These are phyloP conservation scores for Chaetomiaceae sp. DNA, from an alignment of 2,329 filamentous ascomycete species.

Conservation along the genomic window DNA sequence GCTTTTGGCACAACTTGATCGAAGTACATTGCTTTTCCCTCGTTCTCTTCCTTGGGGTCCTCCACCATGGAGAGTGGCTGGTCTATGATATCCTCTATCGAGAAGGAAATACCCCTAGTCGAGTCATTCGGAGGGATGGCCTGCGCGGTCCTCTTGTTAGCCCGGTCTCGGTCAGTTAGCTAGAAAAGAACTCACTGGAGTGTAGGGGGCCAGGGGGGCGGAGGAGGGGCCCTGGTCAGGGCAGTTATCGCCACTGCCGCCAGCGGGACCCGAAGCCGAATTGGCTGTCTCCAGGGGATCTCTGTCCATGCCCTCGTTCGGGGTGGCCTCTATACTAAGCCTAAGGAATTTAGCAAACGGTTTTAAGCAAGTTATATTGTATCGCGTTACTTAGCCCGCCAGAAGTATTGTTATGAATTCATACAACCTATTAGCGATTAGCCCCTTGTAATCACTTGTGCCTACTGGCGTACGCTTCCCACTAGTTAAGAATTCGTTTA, in stretches of 20 bases:
- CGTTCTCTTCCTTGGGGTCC: too few relatives aligned
- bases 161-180: not conserved
- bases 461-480: not conserved
- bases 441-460: not conserved
- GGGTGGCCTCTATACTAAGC: not conserved
- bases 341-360: not conserved
- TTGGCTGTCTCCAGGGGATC: too few relatives aligned
- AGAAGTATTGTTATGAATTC: not conserved
- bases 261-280: too few relatives aligned
- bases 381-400: not conserved
- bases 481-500: not conserved
- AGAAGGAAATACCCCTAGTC: too few relatives aligned
- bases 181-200: not conserved
- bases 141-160: not conserved
- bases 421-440: not conserved
- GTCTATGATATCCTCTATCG: too few relatives aligned
- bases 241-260: too few relatives aligned
- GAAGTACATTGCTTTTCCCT: too few relatives aligned
- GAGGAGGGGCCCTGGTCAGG: too few relatives aligned
- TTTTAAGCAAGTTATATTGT: not conserved
- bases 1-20: too few relatives aligned
- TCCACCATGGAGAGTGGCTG: too few relatives aligned
- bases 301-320: too few relatives aligned
- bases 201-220: too few relatives aligned
- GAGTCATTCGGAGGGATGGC: not conserved